phyloP scores from a whole-genome alignment of 2,329 filamentous ascomycete species.

The Sporothrix mexicana region DNA sequence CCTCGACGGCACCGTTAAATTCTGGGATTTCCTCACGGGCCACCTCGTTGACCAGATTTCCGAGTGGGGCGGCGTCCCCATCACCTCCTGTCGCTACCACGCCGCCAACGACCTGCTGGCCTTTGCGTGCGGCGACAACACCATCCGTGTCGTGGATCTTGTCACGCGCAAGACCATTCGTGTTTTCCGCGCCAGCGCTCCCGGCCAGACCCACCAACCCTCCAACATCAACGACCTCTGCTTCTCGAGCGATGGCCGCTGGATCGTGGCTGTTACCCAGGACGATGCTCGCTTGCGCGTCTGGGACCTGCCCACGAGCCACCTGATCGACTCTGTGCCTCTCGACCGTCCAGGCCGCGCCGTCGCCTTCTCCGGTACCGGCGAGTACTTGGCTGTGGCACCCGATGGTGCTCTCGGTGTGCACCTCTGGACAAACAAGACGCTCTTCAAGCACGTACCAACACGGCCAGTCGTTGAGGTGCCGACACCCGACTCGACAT shows the following conservation, averaged over 20 bases:
- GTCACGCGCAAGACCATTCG: slow-evolving; percentile 89
- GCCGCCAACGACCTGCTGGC: slow-evolving; percentile 83
- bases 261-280: slow-evolving; percentile 87
- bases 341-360: slow-evolving; percentile 80
- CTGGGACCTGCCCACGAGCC: slow-evolving; percentile 95
- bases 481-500: background rate
- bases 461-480: slow-evolving; percentile 76
- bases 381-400: slow-evolving; percentile 92
- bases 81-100: slow-evolving; percentile 81
- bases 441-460: slow-evolving; percentile 85
- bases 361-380: slow-evolving; percentile 84
- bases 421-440: slow-evolving; percentile 95
- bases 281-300: slow-evolving; percentile 81
- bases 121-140: slow-evolving; percentile 85
- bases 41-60: slow-evolving; percentile 79
- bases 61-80: slow-evolving; percentile 71
- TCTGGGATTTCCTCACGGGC: slow-evolving; percentile 94
- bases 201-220: background rate
- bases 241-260: slow-evolving; percentile 92
- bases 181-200: slow-evolving; percentile 80
- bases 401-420: slow-evolving; percentile 83
- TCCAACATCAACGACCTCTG: slow-evolving; percentile 74
- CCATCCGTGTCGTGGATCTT: slow-evolving; percentile 86
- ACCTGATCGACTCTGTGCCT: slow-evolving; percentile 90
- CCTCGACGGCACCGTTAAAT: slow-evolving; percentile 91